Evolutionary conservation across 371 early-diverging fungal species (phyloP), one percentile per base, ranked within the genome.

Genomic region (Mucor irregularis): DNA sequence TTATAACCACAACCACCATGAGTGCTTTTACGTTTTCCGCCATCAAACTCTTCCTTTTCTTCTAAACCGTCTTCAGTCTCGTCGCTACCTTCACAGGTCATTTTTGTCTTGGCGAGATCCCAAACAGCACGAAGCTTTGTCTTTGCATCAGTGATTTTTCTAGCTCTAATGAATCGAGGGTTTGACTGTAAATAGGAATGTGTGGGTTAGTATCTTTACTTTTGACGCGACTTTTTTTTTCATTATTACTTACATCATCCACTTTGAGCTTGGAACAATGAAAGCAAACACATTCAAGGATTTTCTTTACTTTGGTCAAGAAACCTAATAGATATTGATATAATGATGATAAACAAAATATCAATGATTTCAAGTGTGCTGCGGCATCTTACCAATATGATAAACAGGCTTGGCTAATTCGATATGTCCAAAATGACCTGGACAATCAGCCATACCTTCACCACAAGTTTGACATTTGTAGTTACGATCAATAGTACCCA

Each of bases 361-460:
- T 78, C 51, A 69, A 28, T 31, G 17, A 1, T 33, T 69, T n/a
- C n/a, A n/a, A n/a, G n/a, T n/a, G n/a, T n/a, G n/a, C n/a, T n/a
- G n/a, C n/a, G n/a, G n/a, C n/a, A n/a, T n/a, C n/a, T n/a, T 85
- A 74, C 86, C 89, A 60, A 92, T 83, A 75, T 99, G 99, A 78
- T 89, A 98, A 21, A 99, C 97, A 10, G 99, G 99, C 71, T 92
- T 93, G n/a, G 93, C 93, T 7, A 99, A 86, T 68, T 99, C 97
- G 64, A 99, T 97, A 67, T 99, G 97, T 10, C 97, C 99, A 88
- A 99, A 99, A 73, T 99, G 99, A 29, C 99, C 99, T 17, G 93
- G 93, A 71, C 99, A 99, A 61, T 94, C 94, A 26, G 90, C 90
- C 92, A 94, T 96, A 62, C 90, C 90, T 69, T 95, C 94, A 43